A percentile compares a stretch with the other conserved stretches of the same genome.
Evolutionary conservation across 257 asterid genomes (phyloP).

Genomic region (Henckelia pumila): DNA sequence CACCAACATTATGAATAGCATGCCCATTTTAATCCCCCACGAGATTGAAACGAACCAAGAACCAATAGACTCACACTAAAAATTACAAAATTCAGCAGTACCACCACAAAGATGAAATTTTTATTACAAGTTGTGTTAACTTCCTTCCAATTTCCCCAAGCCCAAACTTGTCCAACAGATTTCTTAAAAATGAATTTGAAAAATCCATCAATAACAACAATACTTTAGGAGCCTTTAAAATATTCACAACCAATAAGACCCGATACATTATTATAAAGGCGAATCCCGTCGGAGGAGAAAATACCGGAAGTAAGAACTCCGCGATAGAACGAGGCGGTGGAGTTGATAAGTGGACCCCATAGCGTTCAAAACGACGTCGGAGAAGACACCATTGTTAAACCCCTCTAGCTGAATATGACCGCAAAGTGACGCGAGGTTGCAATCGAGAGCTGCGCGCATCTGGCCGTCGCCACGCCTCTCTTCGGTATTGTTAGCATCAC

Average conservation of each 20-base stretch:
- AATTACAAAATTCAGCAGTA: too few relatives aligned
- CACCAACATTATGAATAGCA: too few relatives aligned
- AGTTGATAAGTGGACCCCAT: slow-evolving; percentile 79
- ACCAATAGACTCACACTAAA: too few relatives aligned
- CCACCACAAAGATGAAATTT: too few relatives aligned
- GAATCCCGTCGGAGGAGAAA: slow-evolving; percentile 1
- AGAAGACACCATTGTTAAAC: slow-evolving; percentile 75
- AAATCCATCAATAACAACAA: too few relatives aligned
- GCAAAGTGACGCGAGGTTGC: slow-evolving; percentile 87
- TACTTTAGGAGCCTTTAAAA: neutral
- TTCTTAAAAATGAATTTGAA: too few relatives aligned
- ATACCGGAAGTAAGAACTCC: slow-evolving; percentile 90
- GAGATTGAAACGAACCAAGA: too few relatives aligned
- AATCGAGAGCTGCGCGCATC: slow-evolving; percentile 50
- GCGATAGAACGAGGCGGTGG: slow-evolving; percentile 89
- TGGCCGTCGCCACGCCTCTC: slow-evolving; percentile 50
- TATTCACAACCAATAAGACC: neutral
- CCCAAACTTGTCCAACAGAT: too few relatives aligned
- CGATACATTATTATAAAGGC: neutral
- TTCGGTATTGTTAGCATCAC: slow-evolving; percentile 34
- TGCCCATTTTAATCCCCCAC: too few relatives aligned
- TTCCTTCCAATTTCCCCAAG: too few relatives aligned
- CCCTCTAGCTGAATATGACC: slow-evolving; percentile 92
- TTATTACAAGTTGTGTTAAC: too few relatives aligned
- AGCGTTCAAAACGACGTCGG: slow-evolving; percentile 81